A percentile compares a stretch with the other conserved stretches of the same genome.
These are phyloP conservation scores for Pachysolen tannophilus DNA, from an alignment of 805 yeast species.

Conservation along the genomic window DNA sequence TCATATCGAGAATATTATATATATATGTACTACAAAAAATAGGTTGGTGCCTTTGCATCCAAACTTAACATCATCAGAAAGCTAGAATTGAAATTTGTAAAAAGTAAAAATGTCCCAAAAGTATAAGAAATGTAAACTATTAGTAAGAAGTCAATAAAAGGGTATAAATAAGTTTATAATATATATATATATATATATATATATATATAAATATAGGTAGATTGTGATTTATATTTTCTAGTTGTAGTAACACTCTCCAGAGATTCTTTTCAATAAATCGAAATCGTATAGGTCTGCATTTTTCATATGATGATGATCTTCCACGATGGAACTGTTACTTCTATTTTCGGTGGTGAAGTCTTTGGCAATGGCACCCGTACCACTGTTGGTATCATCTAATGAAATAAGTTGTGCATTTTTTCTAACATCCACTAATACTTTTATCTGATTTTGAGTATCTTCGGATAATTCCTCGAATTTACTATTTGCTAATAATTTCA, in stretches of 20 bases:
- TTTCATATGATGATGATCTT: no score
- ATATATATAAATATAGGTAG: no score
- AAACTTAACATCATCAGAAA: background rate
- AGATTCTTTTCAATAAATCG: no score
- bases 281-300: no score
- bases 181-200: no score
- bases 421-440: conserved; percentile 35
- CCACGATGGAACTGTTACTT: no score
- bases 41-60: background rate
- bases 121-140: background rate
- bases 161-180: no score
- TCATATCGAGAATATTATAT: background rate
- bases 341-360: no score
- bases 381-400: no score
- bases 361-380: no score
- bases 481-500: conserved; percentile 40
- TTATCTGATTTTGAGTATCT: conserved; percentile 36
- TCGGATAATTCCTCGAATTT: conserved; percentile 27
- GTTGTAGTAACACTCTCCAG: no score
- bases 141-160: background rate
- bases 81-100: background rate
- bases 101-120: background rate
- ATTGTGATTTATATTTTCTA: no score
- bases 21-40: conserved; percentile 1
- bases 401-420: conserved; percentile 44